Percentiles rank a stretch among this genome's conserved stretches.
Conservation (phyloP, 129 eudicot species). For the Heracleum sosnowskyi region DNA sequence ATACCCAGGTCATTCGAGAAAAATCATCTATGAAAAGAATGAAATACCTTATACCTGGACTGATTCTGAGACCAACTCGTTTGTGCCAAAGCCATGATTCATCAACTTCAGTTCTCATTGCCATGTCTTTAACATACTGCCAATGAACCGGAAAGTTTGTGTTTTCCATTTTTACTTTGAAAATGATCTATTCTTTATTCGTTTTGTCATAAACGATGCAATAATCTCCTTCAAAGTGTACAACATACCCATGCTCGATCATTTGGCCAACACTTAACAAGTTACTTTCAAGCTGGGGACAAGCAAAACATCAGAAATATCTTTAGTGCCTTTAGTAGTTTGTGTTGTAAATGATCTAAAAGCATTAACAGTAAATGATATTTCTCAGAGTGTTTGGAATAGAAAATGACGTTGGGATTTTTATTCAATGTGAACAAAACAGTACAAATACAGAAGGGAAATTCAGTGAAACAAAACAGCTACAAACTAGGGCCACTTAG, state of each 20-base stretch:
- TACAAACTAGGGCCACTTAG: too few species aligned
- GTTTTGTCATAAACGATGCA: not conserved
- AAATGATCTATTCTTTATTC: not conserved
- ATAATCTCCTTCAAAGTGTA: not conserved
- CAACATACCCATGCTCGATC: conserved; percentile 8
- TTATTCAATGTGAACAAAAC: too few species aligned
- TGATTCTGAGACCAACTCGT: not conserved
- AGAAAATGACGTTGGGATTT: too few species aligned
- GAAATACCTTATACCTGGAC: conserved; percentile 13
- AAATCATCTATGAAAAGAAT: conserved; percentile 19
- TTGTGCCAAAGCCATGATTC: not conserved
- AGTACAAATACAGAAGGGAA: too few species aligned
- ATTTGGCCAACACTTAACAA: not conserved
- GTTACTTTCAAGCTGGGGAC: not conserved
- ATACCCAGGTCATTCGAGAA: conserved; percentile 17
- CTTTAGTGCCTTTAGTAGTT: not conserved
- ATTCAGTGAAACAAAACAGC: too few species aligned
- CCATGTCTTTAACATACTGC: too few species aligned
- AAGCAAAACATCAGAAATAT: not conserved
- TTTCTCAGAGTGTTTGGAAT: too few species aligned
- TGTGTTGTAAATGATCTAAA: too few species aligned
- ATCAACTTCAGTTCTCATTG: not conserved
- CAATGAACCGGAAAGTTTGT: not conserved
- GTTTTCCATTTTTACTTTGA: not conserved
- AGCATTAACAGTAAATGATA: too few species aligned